A percentile compares a stretch with the other conserved stretches of the same genome.
Evolutionary conservation across 352 stramenopile genomes (phyloP).

Genomic region (Phytophthora nicotianae): DNA sequence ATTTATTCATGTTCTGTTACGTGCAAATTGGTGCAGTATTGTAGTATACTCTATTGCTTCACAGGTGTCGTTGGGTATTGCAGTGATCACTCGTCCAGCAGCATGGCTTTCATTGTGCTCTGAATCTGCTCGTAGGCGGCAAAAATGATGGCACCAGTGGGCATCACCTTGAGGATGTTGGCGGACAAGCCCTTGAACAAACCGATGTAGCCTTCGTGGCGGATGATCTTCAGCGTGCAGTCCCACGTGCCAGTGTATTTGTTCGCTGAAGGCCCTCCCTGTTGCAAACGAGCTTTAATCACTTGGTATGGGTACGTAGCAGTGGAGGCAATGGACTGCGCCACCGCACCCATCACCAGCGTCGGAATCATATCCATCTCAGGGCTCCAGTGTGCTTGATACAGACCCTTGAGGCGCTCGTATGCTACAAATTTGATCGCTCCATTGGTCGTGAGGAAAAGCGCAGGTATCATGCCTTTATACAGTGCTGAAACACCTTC

Average conservation of each 20-base stretch:
- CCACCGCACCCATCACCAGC: slow-evolving; percentile 79
- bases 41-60: slow-evolving; percentile 36
- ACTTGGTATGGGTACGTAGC: slow-evolving; percentile 97
- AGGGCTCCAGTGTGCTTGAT: slow-evolving; percentile 60
- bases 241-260: slow-evolving; percentile 92
- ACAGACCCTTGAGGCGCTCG: slow-evolving; percentile 70
- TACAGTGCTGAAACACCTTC: slow-evolving; percentile 96
- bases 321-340: slow-evolving; percentile 83
- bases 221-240: slow-evolving; percentile 90
- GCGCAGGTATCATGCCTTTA: slow-evolving; percentile 94
- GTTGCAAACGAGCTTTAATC: slow-evolving; percentile 96
- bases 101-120: slow-evolving; percentile 47
- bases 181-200: slow-evolving; percentile 97
- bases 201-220: slow-evolving; percentile 90
- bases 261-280: slow-evolving; percentile 76
- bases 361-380: slow-evolving; percentile 77
- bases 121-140: slow-evolving; percentile 87
- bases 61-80: slow-evolving; percentile 5
- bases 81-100: slow-evolving; percentile 49
- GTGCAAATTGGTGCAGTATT: slow-evolving; percentile 10
- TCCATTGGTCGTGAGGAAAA: slow-evolving; percentile 97
- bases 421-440: slow-evolving; percentile 95
- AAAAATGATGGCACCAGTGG: slow-evolving; percentile 95
- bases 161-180: slow-evolving; percentile 96
- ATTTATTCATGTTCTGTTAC: slow-evolving; percentile 11